Evolutionary conservation across 805 yeast genomes (phyloP), one percentile per base, ranked within the genome.

Genomic region (Starmerella riodocensis): DNA sequence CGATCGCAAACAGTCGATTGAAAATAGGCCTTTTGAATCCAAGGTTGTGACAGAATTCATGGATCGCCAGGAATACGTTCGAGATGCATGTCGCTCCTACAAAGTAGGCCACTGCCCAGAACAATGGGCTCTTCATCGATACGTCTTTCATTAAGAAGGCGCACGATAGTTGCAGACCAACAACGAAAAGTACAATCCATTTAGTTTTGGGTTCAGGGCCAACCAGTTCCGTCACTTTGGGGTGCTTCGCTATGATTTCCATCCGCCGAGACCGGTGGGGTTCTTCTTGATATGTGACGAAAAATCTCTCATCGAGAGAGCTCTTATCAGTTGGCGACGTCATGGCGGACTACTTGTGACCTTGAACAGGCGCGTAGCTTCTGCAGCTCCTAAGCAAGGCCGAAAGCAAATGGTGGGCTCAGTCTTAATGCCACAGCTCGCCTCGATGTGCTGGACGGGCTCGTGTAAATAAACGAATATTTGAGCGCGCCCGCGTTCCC

Each of bases 171-270:
- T 85, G 96, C n/a, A 78, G 48, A 1, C 63, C 42, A 12, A 81
- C 86, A 6, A 85, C 88, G 1, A 65, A 64, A 4, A 67, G 42
- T 14, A 80, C 76, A 13, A 80, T 71, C 64, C 78, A 85, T 55
- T 84, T 85, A 3, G 95, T 85, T 37, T 68, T 58, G 1, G 94
- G 93, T 57, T 85, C 96, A 44, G 74, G 81, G 4, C 95, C 95
- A 36, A 81, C 76, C 19, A 85, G 67, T 56, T 78, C 78, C 18
- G 78, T 66, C 18, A 85, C 80, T 45, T 83, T 75, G 0, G 95
- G 95, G 53, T 85, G 73, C 37, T 73, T 74, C 49, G 72, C 70
- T 52, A 85, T 61, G 41, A 85, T 85, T 42, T 66, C 68, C 60
- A 77, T 78, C 43, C 95, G 67, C 46, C 95, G 65, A 3, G 69